These are phyloP conservation scores for Citrullus mucosospermus DNA, from an alignment of 306 rosid genomes.

Conservation along the genomic window DNA sequence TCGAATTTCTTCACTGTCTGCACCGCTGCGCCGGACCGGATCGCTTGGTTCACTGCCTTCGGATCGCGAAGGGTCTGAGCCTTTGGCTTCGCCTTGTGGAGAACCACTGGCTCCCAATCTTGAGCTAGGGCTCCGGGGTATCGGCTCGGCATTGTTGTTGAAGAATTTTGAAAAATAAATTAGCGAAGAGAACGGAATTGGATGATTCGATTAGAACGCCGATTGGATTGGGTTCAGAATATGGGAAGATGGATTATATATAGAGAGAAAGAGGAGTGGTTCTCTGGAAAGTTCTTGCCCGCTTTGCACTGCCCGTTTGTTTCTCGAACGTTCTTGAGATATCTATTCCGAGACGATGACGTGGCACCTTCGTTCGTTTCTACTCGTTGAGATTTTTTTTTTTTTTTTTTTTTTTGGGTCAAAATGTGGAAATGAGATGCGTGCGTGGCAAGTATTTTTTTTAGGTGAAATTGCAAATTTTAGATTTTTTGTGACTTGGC, in stretches of 20 bases:
- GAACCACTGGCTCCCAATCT: conserved; percentile 72
- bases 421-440: too few species aligned
- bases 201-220: too few species aligned
- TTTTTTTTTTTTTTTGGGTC: background rate
- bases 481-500: too few species aligned
- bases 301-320: background rate
- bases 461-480: too few species aligned
- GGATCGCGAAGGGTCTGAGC: conserved; percentile 47
- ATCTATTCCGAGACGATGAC: background rate
- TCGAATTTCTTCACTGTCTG: conserved; percentile 51
- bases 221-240: background rate
- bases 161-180: too few species aligned
- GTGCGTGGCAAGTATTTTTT: too few species aligned
- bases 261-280: too few species aligned
- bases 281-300: background rate
- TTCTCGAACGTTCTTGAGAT: background rate
- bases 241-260: too few species aligned
- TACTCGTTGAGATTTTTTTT: background rate
- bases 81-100: conserved; percentile 46
- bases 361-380: background rate
- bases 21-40: conserved; percentile 46
- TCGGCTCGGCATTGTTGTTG: conserved; percentile 35
- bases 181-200: too few species aligned
- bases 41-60: conserved; percentile 61
- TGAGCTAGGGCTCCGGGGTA: conserved; percentile 42